Evolutionary conservation across 2,329 filamentous ascomycete genomes (phyloP), one percentile per base, ranked within the genome.

Genomic region (Lomentospora prolificans): DNA sequence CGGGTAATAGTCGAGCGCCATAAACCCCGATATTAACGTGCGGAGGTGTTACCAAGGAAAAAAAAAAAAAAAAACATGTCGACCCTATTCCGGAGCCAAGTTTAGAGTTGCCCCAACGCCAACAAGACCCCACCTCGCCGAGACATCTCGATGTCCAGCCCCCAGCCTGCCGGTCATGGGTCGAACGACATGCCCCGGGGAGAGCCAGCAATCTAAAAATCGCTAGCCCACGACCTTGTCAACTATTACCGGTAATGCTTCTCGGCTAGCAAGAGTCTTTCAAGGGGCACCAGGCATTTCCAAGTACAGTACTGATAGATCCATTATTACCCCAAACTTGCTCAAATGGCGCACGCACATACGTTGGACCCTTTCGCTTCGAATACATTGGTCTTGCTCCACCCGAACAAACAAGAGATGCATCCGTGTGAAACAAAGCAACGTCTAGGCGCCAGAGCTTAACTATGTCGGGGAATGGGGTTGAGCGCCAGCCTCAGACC

Each of bases 21-120:
- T 48, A 48, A 48, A 48, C 44, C 44, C 22, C 44, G 44, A 48
- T 48, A 48, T 48, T 48, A 48, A 48, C 14, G 44, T 48, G 44
- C 22, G 44, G 44, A 41, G 44, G 17, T 48, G 44, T 48, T 48
- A 22, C 44, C 44, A 48, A 48, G 44, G 22, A 48, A 48, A 48
- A n/a, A n/a, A n/a, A n/a, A n/a, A n/a, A n/a, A n/a, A n/a, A n/a
- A n/a, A 17, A 14, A 7, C 36, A 41, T 41, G 12, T 6, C 6
- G 6, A 17, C 36, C 19, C 36, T 41, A 39, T 41, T 41, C 4
- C 36, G n/a, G 36, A 12, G 14, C 36, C 36, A 41, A 17, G 19
- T 17, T 41, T 41, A 33, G 30, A 33, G 30, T 12, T 33, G 30
- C 30, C 12, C 30, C 30, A 33, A n/a, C n/a, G n/a, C n/a, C n/a